These are phyloP conservation scores for Nidula niveotomentosa DNA, from an alignment of 1,284 basidiomycete genomes.

Conservation along the genomic window DNA sequence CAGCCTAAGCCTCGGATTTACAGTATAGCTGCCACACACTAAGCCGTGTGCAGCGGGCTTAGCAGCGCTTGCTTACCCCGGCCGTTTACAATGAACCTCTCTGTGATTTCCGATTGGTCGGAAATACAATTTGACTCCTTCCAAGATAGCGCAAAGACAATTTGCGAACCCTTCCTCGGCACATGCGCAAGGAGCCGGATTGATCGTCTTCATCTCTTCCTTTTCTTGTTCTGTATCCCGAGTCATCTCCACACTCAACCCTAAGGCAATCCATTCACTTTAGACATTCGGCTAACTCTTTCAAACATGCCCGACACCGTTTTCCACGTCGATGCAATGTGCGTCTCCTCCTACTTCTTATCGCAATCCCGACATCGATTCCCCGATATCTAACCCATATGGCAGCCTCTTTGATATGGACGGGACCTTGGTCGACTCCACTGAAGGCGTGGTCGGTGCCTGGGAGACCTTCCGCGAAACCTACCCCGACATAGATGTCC, in stretches of 20 bases:
- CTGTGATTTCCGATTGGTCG: no score
- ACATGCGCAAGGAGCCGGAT: no score
- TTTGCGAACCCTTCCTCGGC: no score
- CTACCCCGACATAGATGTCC: conserved; percentile 64
- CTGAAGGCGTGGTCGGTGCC: conserved; percentile 71
- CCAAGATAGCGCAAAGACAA: no score
- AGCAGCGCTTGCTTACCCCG: no score
- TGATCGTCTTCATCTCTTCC: no score
- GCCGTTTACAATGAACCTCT: no score
- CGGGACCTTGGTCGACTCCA: conserved; percentile 76
- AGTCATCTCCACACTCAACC: not conserved
- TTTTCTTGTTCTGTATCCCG: no score
- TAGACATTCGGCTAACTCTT: not conserved
- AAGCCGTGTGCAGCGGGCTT: no score
- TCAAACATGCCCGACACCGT: conserved; percentile 43
- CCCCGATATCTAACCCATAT: conserved; percentile 8
- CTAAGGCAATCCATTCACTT: not conserved
- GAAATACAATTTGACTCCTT: no score
- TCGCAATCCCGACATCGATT: conserved; percentile 6
- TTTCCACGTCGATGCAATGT: conserved; percentile 58
- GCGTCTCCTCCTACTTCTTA: conserved; percentile 17
- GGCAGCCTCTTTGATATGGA: conserved; percentile 77
- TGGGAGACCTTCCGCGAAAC: conserved; percentile 66
- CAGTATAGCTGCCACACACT: no score
- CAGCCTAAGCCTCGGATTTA: no score